Evolutionary conservation across 1,284 basidiomycete species (phyloP), one percentile per base, ranked within the genome.

Genomic region (Paramarasmius palmivorus): DNA sequence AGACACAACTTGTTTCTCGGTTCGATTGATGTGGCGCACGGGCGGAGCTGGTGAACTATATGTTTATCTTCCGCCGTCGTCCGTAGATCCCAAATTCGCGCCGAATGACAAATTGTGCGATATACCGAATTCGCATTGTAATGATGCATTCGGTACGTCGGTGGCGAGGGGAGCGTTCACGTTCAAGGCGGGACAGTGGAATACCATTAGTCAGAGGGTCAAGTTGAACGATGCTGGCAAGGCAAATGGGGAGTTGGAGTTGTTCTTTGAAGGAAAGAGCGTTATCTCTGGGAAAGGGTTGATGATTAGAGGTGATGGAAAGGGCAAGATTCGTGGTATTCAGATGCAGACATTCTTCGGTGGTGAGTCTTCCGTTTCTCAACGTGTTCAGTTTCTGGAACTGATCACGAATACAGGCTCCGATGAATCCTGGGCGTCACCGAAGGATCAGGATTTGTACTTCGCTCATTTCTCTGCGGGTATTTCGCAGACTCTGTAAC

Each of bases 11-110:
- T 74, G 73, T 63, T 72, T 67, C 61, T 74, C 73, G 42, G 64
- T 65, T 7, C 71, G 73, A 40, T 63, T 75, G 49, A 76, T 76
- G 73, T 76, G 72, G 71, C 70, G 75, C 59, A 61, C 59, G 4
- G 60, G 65, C 36, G 74, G 73, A 37, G 63, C 53, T 23, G 76
- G 74, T 48, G 75, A 77, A 64, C 49, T 71, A 19, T 74, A 74
- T 66, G 70, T 69, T 32, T 75, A 74, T 63, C 67, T 74, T 34
- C 73, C 73, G 12, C 29, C 29, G 29, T 32, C 29, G 29, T 19
- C 45, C 12, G 34, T 38, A 4, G 22, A 38, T 10, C n/a, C 36
- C 23, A 29, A 6, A 32, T 32, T 32, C 12, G 29, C 29, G 29
- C 29, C 29, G 6, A 32, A 32, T 32, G 29, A 53, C 22, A 48